Conservation (phyloP, 441 rosid genomes). For the Biscutella laevigata region DNA sequence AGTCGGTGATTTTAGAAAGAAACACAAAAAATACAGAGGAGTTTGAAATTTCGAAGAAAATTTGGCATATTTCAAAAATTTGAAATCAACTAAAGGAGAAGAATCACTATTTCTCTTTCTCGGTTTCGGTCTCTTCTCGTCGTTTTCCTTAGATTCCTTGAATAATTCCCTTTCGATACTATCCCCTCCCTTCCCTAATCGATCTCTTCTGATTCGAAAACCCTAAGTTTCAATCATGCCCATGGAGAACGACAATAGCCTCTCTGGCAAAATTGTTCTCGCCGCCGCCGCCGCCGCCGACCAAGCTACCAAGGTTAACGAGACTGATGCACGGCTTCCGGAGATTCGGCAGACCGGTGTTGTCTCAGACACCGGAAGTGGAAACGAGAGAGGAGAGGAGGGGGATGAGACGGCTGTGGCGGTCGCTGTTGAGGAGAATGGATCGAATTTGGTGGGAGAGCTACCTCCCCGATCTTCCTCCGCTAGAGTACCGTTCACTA, state of each 20-base stretch:
- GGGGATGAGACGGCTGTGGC: constrained; percentile 23
- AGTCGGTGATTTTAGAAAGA: constrained; percentile 12
- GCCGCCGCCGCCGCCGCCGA: constrained; percentile 27
- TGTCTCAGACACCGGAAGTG: constrained; percentile 14
- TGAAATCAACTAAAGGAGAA: constrained; percentile 20
- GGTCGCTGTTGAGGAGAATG: constrained; percentile 21
- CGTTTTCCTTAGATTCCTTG: constrained; percentile 28
- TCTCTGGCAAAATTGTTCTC: no score
- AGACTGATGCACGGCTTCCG: constrained; percentile 14
- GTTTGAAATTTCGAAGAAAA: neutral
- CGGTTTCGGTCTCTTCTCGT: constrained; percentile 5
- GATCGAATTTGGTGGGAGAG: constrained; percentile 22
- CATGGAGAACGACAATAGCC: constrained; percentile 29
- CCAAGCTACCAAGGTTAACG: constrained; percentile 23
- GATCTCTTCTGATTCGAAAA: constrained; percentile 10
- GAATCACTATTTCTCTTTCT: constrained; percentile 22
- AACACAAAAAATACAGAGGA: constrained; percentile 5
- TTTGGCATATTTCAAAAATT: constrained; percentile 11
- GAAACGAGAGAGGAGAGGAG: constrained; percentile 20
- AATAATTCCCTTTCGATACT: constrained; percentile 25
- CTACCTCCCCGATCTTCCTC: constrained; percentile 33
- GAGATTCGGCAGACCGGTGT: constrained; percentile 17
- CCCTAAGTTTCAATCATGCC: constrained; percentile 23
- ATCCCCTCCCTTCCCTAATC: neutral
- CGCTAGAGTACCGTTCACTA: constrained; percentile 62